Evolutionary conservation across 176 grass and related monocot genomes (phyloP).

Genomic region (Urochloa ruziziensis): DNA sequence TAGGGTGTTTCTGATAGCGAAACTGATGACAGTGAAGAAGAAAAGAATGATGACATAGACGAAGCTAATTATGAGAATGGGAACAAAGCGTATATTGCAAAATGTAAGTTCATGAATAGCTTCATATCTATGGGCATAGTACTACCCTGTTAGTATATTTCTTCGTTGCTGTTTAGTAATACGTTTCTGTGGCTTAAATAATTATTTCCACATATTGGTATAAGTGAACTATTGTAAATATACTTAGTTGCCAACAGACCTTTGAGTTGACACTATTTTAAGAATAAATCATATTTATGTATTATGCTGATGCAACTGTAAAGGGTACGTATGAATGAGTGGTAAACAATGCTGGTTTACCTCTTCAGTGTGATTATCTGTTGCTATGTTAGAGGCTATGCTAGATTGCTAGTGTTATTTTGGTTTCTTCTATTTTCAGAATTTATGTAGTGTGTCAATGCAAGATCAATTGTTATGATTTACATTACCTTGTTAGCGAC

Average conservation of each 20-base stretch:
- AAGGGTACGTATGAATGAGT: not conserved
- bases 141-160: not conserved
- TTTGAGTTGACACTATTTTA: not conserved
- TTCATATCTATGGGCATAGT: constrained; percentile 2
- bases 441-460: not conserved
- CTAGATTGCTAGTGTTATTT: not conserved
- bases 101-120: constrained; percentile 60
- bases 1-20: constrained; percentile 59
- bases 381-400: not conserved
- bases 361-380: not conserved
- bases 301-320: not conserved
- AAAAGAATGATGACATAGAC: constrained; percentile 29
- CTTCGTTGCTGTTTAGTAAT: not conserved
- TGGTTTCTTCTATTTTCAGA: not conserved
- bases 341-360: not conserved
- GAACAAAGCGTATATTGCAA: constrained; percentile 53
- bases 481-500: not conserved
- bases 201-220: not conserved
- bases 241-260: not conserved
- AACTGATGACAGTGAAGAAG: constrained; percentile 48
- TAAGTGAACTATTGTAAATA: not conserved
- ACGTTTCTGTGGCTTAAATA: not conserved
- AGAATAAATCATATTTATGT: not conserved
- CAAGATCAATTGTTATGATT: not conserved
- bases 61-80: constrained; percentile 39